Percentiles rank a stretch among this genome's conserved stretches.
phyloP scores from a whole-genome alignment of 2,329 filamentous ascomycete species.

The Rasamsonia emersonii region DNA sequence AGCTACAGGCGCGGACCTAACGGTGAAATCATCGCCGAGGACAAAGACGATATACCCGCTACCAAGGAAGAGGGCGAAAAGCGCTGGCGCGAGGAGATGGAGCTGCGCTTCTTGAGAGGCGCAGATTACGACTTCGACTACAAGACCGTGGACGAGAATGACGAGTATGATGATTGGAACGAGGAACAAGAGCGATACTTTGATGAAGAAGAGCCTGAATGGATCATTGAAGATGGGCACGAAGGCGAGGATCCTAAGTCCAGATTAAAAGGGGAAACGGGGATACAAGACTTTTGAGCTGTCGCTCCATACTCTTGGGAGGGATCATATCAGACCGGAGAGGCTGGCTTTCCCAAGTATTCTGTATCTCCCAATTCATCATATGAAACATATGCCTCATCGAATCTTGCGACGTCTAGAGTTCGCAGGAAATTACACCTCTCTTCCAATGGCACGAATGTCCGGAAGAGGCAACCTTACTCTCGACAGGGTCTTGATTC shows the following conservation, averaged over 20 bases:
- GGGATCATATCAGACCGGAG: neutral
- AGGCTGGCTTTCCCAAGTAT: too few species aligned
- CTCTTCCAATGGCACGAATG: too few species aligned
- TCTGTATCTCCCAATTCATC: too few species aligned
- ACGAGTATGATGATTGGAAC: slow-evolving; percentile 60
- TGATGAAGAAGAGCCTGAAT: slow-evolving; percentile 66
- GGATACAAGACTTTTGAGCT: slow-evolving; percentile 60
- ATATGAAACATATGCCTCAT: too few species aligned
- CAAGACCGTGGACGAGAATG: slow-evolving; percentile 57
- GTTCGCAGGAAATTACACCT: too few species aligned
- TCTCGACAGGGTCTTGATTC: too few species aligned
- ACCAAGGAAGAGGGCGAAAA: slow-evolving; percentile 58
- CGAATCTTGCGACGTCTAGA: too few species aligned
- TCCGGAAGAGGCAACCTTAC: too few species aligned
- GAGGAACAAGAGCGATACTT: slow-evolving; percentile 69
- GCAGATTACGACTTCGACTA: slow-evolving; percentile 76
- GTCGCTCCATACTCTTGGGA: neutral
- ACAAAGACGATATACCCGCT: slow-evolving; percentile 48
- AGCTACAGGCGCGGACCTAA: slow-evolving; percentile 43
- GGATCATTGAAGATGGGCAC: slow-evolving; percentile 43
- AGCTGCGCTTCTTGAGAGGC: slow-evolving; percentile 64
- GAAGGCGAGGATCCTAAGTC: slow-evolving; percentile 19
- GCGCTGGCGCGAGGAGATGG: slow-evolving; percentile 65
- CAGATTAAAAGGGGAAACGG: slow-evolving; percentile 52
- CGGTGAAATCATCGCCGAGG: slow-evolving; percentile 51